These are phyloP conservation scores for Coemansia sp. DNA, from an alignment of 192 early-diverging fungal genomes.

Conservation along the genomic window DNA sequence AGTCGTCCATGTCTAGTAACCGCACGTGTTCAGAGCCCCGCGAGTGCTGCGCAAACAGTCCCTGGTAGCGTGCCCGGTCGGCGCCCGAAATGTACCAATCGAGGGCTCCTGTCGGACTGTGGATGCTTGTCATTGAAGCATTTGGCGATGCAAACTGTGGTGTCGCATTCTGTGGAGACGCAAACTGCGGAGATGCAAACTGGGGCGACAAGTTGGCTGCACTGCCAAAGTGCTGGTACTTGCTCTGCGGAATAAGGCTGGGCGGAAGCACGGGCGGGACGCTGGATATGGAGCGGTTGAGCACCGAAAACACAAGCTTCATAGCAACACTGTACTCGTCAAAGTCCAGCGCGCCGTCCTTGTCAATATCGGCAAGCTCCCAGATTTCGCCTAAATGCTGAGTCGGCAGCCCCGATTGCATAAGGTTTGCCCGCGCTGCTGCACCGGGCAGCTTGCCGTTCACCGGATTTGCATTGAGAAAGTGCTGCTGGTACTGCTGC, in stretches of 20 bases:
- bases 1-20: conserved; percentile 49
- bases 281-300: conserved; percentile 56
- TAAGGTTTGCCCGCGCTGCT: conserved; percentile 42
- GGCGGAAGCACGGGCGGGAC: conserved; percentile 64
- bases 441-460: conserved; percentile 48
- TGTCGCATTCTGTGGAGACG: not conserved
- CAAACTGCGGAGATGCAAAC: not conserved
- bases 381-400: conserved; percentile 55
- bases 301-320: conserved; percentile 72
- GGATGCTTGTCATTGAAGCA: not conserved
- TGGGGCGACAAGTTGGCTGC: not conserved
- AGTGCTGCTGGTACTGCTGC: conserved; percentile 52
- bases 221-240: conserved; percentile 52
- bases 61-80: conserved; percentile 40
- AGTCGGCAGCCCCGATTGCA: conserved; percentile 51
- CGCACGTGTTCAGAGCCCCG: conserved; percentile 39
- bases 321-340: conserved; percentile 82
- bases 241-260: conserved; percentile 66
- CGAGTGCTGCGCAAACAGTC: conserved; percentile 36
- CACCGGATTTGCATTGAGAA: conserved; percentile 33
- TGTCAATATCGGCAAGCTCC: conserved; percentile 81
- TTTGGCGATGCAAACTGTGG: conserved; percentile 6
- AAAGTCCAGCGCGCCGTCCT: conserved; percentile 77
- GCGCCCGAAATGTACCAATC: conserved; percentile 50
- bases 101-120: conserved; percentile 19